A percentile compares a stretch with the other conserved stretches of the same genome.
These are phyloP conservation scores for Vitellaria paradoxa DNA, from an alignment of 179 eudicot species.

Conservation along the genomic window DNA sequence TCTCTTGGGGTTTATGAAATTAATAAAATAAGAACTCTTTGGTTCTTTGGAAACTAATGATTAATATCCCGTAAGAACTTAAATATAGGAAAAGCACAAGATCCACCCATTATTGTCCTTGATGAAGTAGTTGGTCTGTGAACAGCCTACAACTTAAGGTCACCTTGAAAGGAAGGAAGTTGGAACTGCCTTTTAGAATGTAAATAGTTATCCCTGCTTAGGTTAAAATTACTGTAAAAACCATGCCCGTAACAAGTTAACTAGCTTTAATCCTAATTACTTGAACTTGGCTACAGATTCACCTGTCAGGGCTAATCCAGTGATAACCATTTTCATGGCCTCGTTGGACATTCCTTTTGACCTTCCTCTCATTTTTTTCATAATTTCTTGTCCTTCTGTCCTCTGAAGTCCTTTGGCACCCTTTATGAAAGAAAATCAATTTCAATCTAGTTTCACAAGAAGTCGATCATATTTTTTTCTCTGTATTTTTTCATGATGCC, in stretches of 20 bases:
- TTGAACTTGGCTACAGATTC: not conserved
- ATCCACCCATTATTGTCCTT: too few species aligned
- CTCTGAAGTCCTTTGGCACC: not conserved
- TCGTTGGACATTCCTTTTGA: not conserved
- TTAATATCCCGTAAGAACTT: too few species aligned
- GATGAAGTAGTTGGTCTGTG: too few species aligned
- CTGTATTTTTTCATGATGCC: not conserved
- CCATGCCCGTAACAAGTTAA: too few species aligned
- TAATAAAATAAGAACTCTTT: too few species aligned
- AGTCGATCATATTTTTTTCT: not conserved
- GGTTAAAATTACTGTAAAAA: not conserved
- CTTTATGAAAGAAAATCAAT: not conserved
- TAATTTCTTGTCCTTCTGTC: not conserved
- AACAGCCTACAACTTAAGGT: too few species aligned
- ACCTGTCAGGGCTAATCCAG: not conserved
- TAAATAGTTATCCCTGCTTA: not conserved
- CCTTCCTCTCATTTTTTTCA: not conserved
- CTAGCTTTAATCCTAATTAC: too few species aligned
- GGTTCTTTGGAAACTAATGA: too few species aligned
- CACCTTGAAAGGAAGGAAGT: not conserved
- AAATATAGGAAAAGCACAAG: too few species aligned
- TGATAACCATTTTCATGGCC: not conserved
- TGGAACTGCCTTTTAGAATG: not conserved
- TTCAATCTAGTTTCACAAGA: slow-evolving; percentile 2
- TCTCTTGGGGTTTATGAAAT: too few species aligned